Conservation (phyloP, 768 basidiomycete genomes). For the Rhodotorula babjevae region DNA sequence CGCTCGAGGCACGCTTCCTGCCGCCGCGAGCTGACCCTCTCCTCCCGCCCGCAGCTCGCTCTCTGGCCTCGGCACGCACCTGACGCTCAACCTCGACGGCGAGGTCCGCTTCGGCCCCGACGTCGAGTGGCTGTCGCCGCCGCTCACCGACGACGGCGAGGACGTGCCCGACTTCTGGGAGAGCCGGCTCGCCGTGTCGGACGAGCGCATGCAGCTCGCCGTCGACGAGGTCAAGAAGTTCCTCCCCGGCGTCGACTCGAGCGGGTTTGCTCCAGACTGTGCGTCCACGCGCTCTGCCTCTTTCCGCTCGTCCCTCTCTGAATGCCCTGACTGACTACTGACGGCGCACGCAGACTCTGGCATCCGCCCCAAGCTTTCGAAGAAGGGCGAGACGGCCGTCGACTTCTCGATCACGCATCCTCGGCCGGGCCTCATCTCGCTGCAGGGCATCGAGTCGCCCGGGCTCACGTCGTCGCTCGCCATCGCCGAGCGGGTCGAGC, state of each 20-base stretch:
- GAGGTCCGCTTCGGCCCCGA: constrained; percentile 89
- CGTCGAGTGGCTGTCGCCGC: constrained; percentile 72
- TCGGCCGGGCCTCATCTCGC: constrained; percentile 60
- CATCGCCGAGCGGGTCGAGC: constrained; percentile 66
- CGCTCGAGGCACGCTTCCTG: no score
- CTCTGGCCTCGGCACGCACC: constrained; percentile 83
- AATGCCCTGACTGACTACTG: no score
- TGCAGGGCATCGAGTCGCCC: constrained; percentile 87
- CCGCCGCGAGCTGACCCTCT: no score
- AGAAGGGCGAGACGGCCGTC: constrained; percentile 58
- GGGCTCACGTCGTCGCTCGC: constrained; percentile 83
- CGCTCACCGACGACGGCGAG: constrained; percentile 41
- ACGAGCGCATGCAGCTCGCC: constrained; percentile 60
- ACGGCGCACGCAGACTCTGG: constrained; percentile 41
- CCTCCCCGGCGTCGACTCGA: constrained; percentile 59
- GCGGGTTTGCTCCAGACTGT: constrained; percentile 72
- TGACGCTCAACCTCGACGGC: constrained; percentile 70
- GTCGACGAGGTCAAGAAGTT: constrained; percentile 67
- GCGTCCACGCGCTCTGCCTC: constrained; percentile 40
- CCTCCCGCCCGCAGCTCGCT: constrained; percentile 49
- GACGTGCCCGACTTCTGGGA: constrained; percentile 72
- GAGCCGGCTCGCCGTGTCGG: constrained; percentile 61
- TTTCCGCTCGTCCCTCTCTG: no score
- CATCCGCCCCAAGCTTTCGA: constrained; percentile 73
- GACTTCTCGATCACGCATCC: constrained; percentile 58